Evolutionary conservation across 352 stramenopile species (phyloP).

Genomic region (Phytopythium chamaehyphon): DNA sequence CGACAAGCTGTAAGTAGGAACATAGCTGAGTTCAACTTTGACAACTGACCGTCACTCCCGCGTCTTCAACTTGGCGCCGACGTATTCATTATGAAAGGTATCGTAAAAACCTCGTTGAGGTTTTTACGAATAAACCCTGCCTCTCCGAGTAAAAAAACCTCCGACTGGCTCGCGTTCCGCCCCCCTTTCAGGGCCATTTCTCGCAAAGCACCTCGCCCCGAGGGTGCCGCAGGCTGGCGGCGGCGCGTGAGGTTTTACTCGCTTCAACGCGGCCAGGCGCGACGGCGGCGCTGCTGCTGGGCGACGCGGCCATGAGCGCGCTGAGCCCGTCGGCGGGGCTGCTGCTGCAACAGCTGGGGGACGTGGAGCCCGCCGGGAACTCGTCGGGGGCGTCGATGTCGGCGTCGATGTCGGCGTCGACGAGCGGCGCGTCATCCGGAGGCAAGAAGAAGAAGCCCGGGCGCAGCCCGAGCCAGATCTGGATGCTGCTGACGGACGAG

Average conservation of each 20-base stretch:
- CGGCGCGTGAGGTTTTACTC: conserved; percentile 9
- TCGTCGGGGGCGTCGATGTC: neutral
- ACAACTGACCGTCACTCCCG: too few species aligned
- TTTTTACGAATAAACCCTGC: too few species aligned
- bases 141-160: too few species aligned
- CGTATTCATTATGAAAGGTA: too few species aligned
- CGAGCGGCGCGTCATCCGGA: neutral
- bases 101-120: too few species aligned
- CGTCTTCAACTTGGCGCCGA: too few species aligned
- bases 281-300: conserved; percentile 6
- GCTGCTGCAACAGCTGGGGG: neutral
- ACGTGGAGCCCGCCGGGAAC: neutral
- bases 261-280: conserved; percentile 2
- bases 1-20: too few species aligned
- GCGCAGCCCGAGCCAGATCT: conserved; percentile 66
- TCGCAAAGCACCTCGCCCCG: too few species aligned
- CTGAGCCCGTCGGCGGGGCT: conserved; percentile 10
- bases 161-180: too few species aligned
- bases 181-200: too few species aligned
- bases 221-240: too few species aligned
- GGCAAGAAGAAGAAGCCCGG: conserved; percentile 76
- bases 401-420: neutral
- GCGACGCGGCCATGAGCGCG: conserved; percentile 3
- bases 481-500: conserved; percentile 80
- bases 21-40: too few species aligned